phyloP scores from a whole-genome alignment of 257 asterid genomes.

The Cynanchum wilfordii region DNA sequence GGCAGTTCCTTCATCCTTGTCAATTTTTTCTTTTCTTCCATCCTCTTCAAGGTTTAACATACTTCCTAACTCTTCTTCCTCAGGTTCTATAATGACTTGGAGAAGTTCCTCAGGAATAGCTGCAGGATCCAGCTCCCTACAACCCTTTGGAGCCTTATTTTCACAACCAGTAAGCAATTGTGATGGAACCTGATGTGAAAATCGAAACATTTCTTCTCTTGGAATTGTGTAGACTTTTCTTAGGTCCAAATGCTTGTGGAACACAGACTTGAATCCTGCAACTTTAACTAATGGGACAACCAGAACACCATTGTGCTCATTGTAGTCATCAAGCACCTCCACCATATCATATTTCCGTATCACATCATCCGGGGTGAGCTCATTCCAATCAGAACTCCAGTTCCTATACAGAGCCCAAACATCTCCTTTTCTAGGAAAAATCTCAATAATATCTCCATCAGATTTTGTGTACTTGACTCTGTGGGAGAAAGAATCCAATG shows the following conservation, averaged over 20 bases:
- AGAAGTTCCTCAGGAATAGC: constrained; percentile 70
- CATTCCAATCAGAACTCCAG: constrained; percentile 74
- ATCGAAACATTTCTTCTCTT: constrained; percentile 58
- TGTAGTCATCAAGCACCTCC: constrained; percentile 49
- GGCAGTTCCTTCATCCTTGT: constrained; percentile 15
- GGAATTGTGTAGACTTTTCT: constrained; percentile 29
- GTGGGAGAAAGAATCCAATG: constrained; percentile 58
- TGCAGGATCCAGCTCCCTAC: constrained; percentile 73
- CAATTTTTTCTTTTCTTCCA: constrained; percentile 2
- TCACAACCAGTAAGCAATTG: constrained; percentile 35
- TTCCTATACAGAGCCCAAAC: constrained; percentile 70
- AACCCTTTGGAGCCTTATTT: constrained; percentile 42
- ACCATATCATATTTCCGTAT: constrained; percentile 58
- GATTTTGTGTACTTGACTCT: constrained; percentile 49
- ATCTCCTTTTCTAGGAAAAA: constrained; percentile 60
- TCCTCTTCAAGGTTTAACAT: constrained; percentile 6
- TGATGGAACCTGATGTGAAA: constrained; percentile 74
- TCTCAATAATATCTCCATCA: constrained; percentile 44
- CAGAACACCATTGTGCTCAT: constrained; percentile 35
- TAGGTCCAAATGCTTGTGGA: constrained; percentile 33
- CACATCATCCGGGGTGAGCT: constrained; percentile 37
- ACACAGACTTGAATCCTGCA: constrained; percentile 57
- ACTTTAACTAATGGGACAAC: constrained; percentile 59
- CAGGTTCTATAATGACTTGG: constrained; percentile 29
- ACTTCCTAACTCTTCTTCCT: constrained; percentile 22